Evolutionary conservation across 345 rosid species (phyloP), one percentile per base, ranked within the genome.

Genomic region (Rhodamnia argentea): DNA sequence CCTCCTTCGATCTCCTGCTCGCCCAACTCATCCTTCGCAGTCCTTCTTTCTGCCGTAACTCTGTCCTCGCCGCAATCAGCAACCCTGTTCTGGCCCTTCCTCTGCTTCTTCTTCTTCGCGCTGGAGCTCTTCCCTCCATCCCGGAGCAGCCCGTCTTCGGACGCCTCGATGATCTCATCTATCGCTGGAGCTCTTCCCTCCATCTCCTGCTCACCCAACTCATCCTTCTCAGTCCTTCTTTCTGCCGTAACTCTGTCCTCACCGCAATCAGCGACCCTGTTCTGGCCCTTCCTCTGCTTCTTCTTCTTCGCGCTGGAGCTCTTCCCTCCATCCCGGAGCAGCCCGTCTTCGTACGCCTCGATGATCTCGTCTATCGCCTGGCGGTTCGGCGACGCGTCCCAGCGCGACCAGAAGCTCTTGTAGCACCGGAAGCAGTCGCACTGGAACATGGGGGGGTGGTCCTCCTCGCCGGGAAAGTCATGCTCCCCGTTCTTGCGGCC

Each of bases 341-440:
- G 74, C 27, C 85, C 85, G 22, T 92, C 92, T 58, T 92, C 92
- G 44, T 87, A 90, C 13, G 87, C 92, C 70, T 92, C 94, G 57
- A 92, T 88, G 59, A 89, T 88, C 82, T 92, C 92, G 40, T 92
- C 89, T 52, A 92, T 91, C 42, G 86, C 62, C 52, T 92, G 85
- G 70, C 90, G 91, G 87, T 89, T 90, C 3, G 91, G 90, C 15
- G 92, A 91, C 70, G 50, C 50, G 85, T 92, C 92, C 94, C 92
- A 91, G 37, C 90, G 82, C 8, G 85, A 90, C 94, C 92, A 92
- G 81, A 83, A 92, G 60, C 88, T 90, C 70, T 54, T 86, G 87
- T 92, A 92, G 82, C 94, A 92, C 74, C 87, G 44, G 70, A 92
- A 92, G 87, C 92, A 92, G 83, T 53, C 64, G 87, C 92, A 92